Evolutionary conservation across 345 rosid genomes (phyloP).

Genomic region (Theobroma cacao): DNA sequence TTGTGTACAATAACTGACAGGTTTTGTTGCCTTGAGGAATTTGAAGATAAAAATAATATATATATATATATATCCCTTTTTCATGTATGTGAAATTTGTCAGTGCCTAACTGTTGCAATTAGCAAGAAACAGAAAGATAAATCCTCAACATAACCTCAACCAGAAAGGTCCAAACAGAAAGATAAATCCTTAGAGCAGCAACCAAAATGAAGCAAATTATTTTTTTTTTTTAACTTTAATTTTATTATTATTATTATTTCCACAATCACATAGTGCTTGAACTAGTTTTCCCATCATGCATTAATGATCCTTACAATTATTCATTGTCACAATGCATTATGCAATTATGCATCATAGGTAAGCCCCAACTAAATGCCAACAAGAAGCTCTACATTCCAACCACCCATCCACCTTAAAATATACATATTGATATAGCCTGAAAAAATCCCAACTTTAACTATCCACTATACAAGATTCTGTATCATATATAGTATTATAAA

Average conservation of each 20-base stretch:
- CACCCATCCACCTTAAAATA: not conserved
- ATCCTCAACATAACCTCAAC: not conserved
- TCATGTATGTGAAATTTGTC: not conserved
- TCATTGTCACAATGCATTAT: not conserved
- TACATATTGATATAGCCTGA: not conserved
- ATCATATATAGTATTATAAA: not conserved
- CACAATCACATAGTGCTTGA: not conserved
- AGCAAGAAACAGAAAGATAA: no score
- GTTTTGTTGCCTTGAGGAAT: not conserved
- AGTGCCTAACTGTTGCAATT: not conserved
- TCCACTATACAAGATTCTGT: not conserved
- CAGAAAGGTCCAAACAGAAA: not conserved
- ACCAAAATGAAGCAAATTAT: not conserved
- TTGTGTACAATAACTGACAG: not conserved
- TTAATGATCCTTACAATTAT: slow-evolving; percentile 7
- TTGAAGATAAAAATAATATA: not conserved
- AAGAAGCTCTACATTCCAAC: slow-evolving; percentile 1
- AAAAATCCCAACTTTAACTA: not conserved
- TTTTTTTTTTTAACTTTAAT: not conserved
- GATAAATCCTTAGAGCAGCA: not conserved
- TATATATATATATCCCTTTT: no score
- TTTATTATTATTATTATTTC: not conserved
- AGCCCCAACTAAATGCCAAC: not conserved
- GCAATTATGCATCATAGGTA: not conserved
- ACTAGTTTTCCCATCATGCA: slow-evolving; percentile 1